Percentiles rank a stretch among this genome's conserved stretches.
Evolutionary conservation across 345 rosid genomes (phyloP).

Genomic region (Corymbia maculata): DNA sequence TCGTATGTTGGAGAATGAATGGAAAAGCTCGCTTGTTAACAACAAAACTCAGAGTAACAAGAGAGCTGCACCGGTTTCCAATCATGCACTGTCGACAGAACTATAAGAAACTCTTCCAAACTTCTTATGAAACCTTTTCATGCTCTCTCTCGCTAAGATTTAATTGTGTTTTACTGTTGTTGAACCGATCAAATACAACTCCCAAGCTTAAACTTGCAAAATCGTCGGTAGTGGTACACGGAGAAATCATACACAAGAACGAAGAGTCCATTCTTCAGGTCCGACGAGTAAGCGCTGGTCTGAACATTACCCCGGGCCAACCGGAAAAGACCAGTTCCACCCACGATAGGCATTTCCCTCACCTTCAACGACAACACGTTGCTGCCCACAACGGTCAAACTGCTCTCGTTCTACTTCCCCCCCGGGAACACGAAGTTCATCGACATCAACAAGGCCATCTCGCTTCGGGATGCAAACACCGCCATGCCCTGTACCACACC

Average conservation of each 20-base stretch:
- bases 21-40: background rate
- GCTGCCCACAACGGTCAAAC: background rate
- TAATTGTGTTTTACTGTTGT: background rate
- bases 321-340: background rate
- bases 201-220: background rate
- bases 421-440: slow-evolving; percentile 1
- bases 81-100: background rate
- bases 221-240: background rate
- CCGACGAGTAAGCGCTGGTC: background rate
- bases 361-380: background rate
- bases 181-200: background rate
- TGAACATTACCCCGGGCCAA: background rate
- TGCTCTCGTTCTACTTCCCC: background rate
- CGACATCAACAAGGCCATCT: background rate
- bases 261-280: background rate
- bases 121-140: background rate
- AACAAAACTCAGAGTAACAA: too few relatives aligned
- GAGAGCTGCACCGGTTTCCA: background rate
- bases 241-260: background rate
- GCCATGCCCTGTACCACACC: background rate
- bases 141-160: background rate
- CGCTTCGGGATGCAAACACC: background rate
- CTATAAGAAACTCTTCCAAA: background rate
- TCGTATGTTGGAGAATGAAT: background rate
- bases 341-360: background rate